Base-by-base conservation (phyloP, 2,329 filamentous ascomycete species). In the Cercospora sesami region DNA sequence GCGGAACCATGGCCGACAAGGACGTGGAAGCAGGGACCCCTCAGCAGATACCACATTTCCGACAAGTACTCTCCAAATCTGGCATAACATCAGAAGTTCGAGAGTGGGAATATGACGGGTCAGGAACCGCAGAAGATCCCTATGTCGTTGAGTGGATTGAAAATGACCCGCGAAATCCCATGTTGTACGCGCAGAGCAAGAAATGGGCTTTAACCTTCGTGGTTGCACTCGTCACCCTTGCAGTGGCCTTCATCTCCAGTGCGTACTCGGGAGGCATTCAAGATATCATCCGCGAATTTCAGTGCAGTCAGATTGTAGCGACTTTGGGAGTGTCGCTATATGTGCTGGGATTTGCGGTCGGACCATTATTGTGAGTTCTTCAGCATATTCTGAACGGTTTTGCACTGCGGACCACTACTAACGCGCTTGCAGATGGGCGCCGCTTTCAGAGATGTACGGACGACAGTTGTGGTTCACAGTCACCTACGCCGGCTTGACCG, bases 191-290 rank as follows among this genome's bases (percentile, higher is more conserved):
- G 9, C 68, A 75, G 1, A 65, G 75, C 30, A 86, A 85, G 78
- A 92, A 92, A 80, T 93, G 90, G 90, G 28, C 16, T n/a, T 18
- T 90, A 70, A 90, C 89, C 1, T 75, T 86, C 63, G 77, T 90
- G 48, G 86, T 90, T 66, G 89, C 90, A 12, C 73, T 90, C 30
- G 87, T 90, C 14, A 90, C 89, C 1, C 83, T 93, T 53, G 89
- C 81, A 30, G 89, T 92, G 31, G 83, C 91, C 2, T 90, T 93
- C 73, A 86, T 87, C 64, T 91, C 89, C 18, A 90, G 88, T 1
- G 90, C 90, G 33, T 91, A 87, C 77, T 86, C 86, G 4, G 87
- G 87, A 12, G 87, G 86, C 58, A 77, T 88, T 14, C 66, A 72
- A 8, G 80, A 87, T 60, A 82, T 92, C 63, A 81, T 88, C 14